Evolutionary conservation across 257 asterid genomes (phyloP), one percentile per base, ranked within the genome.

Genomic region (Buddleja alternifolia): DNA sequence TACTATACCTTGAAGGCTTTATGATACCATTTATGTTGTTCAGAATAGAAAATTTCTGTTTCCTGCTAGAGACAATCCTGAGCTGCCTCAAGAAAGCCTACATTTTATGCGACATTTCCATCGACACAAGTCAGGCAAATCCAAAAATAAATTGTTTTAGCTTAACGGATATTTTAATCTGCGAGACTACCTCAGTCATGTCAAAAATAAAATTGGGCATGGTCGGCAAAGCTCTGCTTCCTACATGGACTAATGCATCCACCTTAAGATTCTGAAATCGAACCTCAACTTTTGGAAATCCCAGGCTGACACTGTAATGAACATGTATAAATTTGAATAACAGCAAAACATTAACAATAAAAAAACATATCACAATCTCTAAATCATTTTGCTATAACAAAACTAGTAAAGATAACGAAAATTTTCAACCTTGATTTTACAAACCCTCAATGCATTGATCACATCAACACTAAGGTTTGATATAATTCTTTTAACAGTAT

Each of bases 181-280:
- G 54, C 29, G 45, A 16, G 41, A 48, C 53, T 74, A 88, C 95
- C 95, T 88, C 95, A 25, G 88, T 66, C 95, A 78, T 88, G 70
- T 88, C 90, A 56, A 81, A 80, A 45, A 88, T 58, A 46, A 85
- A 88, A 84, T 88, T 88, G 61, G 95, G 90, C 40, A 88, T 80
- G 37, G 95, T 88, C 47, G 95, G 95, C 80, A 88, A 69, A 34
- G 95, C 95, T 75, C 95, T 83, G 73, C 83, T 79, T 46, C 95
- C 95, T 61, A 83, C 84, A 67, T 88, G 89, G 62, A 84, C 88
- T 61, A 53, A 81, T 63, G 92, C 88, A 62, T 83, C 89, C 70
- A 83, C 92, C 68, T 74, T 85, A 66, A 88, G 83, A 76, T 80
- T 73, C 82, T 81, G 73, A 75, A 85, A 88, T 39, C 95, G 84